Evolutionary conservation across 371 early-diverging fungal species (phyloP), one percentile per base, ranked within the genome.

Genomic region (Haplosporangium sp.): DNA sequence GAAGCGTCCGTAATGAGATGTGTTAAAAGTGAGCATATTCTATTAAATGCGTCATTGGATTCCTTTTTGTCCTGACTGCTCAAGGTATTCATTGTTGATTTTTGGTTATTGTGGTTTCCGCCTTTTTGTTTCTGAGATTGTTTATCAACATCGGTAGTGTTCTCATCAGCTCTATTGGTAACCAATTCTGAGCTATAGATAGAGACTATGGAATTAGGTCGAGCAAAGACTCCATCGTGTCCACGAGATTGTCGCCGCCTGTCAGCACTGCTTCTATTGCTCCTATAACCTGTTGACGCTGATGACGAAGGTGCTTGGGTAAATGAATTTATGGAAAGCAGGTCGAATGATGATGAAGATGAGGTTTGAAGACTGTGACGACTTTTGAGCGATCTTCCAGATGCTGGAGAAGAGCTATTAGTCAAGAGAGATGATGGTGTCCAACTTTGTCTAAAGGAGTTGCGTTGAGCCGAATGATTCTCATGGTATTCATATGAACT

Each of bases 1-100:
- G 81, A 66, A 0, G 81, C 81, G 38, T 79, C 81, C 40, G 67
- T 44, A 34, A 79, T 71, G 45, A 79, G 69, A 35, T 71, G 68
- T 1, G 60, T 70, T 4, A 79, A 47, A 7, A 79, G 27, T 0
- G 75, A 68, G n/a, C 69, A 74, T 34, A 79, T 67, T 52, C 81
- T 67, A 4, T 74, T 71, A 45, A 79, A 79, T 0, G 81, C 20
- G 6, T 63, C 75, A 45, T 70, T 66, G 5, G 69, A 77, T 34
- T 77, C 73, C 38, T 61, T 39, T 17, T 68, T 65, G 9, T 61
- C 47, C n/a, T 55, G 53, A 10, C 40, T 58, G 38, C 15, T 13
- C 42, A 55, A 27, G 39, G 58, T 67, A 6, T 15, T 42, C 38
- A 45, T 37, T 17, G n/a, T 6, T n/a, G 5, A 19, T 19, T 38